These are phyloP conservation scores for Maudiozyma pseudohumilis DNA, from an alignment of 805 yeast genomes.

Conservation along the genomic window DNA sequence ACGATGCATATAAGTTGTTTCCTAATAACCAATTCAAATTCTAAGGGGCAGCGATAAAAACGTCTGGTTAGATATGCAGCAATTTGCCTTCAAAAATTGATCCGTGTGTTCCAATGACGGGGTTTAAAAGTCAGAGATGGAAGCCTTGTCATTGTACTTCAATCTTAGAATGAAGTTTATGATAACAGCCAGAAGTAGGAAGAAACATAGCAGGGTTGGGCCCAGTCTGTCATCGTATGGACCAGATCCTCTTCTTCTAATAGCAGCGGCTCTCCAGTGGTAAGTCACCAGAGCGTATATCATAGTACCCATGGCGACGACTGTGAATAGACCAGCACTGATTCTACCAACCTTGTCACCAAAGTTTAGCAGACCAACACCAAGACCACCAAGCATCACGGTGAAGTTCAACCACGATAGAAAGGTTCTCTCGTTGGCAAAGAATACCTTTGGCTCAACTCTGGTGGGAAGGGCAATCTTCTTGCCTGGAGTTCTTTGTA, in stretches of 20 bases:
- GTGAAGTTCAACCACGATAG: conserved; percentile 98
- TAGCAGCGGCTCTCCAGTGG: conserved; percentile 99
- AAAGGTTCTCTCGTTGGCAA: conserved; percentile 97
- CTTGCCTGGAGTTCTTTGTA: conserved; percentile 71
- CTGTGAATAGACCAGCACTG: conserved; percentile 87
- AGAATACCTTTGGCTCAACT: conserved; percentile 97
- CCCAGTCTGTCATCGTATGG: conserved; percentile 99
- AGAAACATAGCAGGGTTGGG: conserved; percentile 93
- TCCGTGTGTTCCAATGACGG: too few species aligned
- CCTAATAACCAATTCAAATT: too few species aligned
- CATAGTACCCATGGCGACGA: conserved; percentile 98
- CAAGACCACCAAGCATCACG: conserved; percentile 93
- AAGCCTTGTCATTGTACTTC: conserved; percentile 8
- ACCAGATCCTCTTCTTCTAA: conserved; percentile 93
- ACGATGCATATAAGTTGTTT: too few species aligned
- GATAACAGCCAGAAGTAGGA: conserved; percentile 84
- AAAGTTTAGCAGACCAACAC: conserved; percentile 90
- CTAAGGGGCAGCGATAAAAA: too few species aligned
- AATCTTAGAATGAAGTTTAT: conserved; percentile 80
- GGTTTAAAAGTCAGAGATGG: neutral
- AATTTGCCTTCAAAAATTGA: too few species aligned
- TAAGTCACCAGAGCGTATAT: conserved; percentile 88
- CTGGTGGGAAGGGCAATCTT: conserved; percentile 96
- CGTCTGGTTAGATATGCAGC: too few species aligned
- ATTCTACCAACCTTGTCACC: conserved; percentile 92